Evolutionary conservation across 768 basidiomycete genomes (phyloP), one percentile per base, ranked within the genome.

Genomic region (Phlebiopsis gigantea): DNA sequence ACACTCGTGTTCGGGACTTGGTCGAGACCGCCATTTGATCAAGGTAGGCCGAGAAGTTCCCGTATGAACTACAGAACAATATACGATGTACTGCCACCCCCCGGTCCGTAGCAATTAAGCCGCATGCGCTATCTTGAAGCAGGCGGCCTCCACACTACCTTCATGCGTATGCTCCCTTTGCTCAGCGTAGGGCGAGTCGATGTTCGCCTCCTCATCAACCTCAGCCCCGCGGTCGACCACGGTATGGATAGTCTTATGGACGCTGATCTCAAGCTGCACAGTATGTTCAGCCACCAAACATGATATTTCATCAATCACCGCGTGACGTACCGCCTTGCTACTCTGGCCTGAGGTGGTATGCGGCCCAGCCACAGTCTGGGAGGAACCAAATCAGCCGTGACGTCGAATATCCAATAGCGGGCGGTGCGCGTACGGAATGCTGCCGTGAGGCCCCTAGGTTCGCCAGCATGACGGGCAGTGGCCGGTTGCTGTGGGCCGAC

Each of bases 241-340:
- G 14, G 31, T 34, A 34, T 34, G 31, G 6, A 14, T 34, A 6
- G 58, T 59, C 25, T 46, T 55, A 19, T 59, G 15, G 3, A 59
- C 58, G 44, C 43, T 59, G 41, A 59, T 59, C 43, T 56, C 46
- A 8, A 59, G 41, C 54, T 56, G 39, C 3, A 21, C 5, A 7
- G 3, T 21, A 24, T 10, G 14, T 46, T 8, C 12, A 17, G 8
- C 29, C 5, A 10, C 5, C 29, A n/a, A 47, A 42, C 7, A 8
- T 17, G 5, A 21, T 21, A 10, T n/a, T 7, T 9, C 30, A 6
- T 6, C 14, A 34, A 34, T 21, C 28, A 21, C 43, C 5, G 45
- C 34, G 43, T 22, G 43, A 8, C 43, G 15, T 22, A 46, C 21
- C 30, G 30, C 55, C 19, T 26, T 41, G 21, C 31, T 28, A 22